Evolutionary conservation across 352 stramenopile species (phyloP), one percentile per base, ranked within the genome.

Genomic region (Phytophthora podocarpi): DNA sequence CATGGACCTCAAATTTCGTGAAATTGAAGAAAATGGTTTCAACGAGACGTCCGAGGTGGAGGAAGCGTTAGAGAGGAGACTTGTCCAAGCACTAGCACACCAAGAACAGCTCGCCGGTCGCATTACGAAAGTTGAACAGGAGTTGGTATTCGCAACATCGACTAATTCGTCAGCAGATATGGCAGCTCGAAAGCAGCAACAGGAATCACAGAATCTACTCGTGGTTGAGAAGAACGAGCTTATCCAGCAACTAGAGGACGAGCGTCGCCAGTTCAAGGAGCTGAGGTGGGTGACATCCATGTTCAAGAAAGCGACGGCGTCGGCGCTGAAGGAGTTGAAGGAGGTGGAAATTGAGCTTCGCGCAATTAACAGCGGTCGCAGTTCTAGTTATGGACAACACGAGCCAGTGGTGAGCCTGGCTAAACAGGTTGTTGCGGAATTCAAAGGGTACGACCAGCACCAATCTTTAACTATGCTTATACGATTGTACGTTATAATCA

Each of bases 301-400:
- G 9, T 57, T 60, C 5, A 59, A 67, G 20, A 21, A 60, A 37
- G 15, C 58, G 12, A 56, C 50, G 4, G 49, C 60, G 15, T 51
- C 18, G n/a, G 58, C 58, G 34, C 13, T 67, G 23, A 35, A 67
- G 40, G 32, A 67, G 42, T 41, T 67, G 3, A 35, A 59, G 24
- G 23, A 67, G 23, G 58, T 56, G 27, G 58, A 66, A 43, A 31
- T 51, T 36, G 49, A 67, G 28, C 58, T 67, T 23, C 50, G 58
- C 12, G 34, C 34, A 43, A 60, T 67, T 5, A 32, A 12, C 30
- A 39, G 30, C 16, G 52, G 23, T 41, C 12, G 23, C n/a, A 11
- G 23, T 31, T 21, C 40, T 24, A 45, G 24, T 45, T 49, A 60
- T 30, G 50, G 30, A 26, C 49, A 39, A 20, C 36, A 56, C 35